Evolutionary conservation across 352 stramenopile genomes (phyloP), one percentile per base, ranked within the genome.

Genomic region (Globisporangium rhizosaccharum): DNA sequence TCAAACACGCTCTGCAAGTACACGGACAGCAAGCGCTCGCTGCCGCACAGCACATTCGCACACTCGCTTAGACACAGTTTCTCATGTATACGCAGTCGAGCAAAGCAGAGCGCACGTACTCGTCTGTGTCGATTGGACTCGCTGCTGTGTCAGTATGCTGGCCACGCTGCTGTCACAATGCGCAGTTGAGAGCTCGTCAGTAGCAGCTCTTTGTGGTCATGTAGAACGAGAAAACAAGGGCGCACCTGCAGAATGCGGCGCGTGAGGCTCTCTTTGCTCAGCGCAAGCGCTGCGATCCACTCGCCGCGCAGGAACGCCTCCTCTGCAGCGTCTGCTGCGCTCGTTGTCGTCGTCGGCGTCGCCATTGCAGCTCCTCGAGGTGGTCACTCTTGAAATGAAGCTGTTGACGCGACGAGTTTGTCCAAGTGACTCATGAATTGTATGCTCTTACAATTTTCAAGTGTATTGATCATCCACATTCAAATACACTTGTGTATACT

Each of bases 1-100:
- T 90, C 81, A 37, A 88, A 90, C 11, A 88, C 57, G 10, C 68
- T 64, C 53, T 87, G 81, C 48, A 88, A 60, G 65, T 90, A 90
- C 54, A 90, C 71, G 0, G 76, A 81, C 53, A 88, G 47, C 41
- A 88, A 52, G 8, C 75, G 73, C 54, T 88, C 77, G 42, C 80
- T 90, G 51, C 49, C 12, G 48, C 8, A 11, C 54, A 48, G n/a
- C 9, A 20, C n/a, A 23, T 23, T 23, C 23, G 23, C 11, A 18
- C 23, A 36, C 15, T 14, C 23, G n/a, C 26, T 39, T 36, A 56
- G 17, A 25, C 51, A 36, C 23, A 44, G 39, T n/a, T 23, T 20
- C 18, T 20, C n/a, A 66, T 56, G 3, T 23, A 73, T 56, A 72
- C 59, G 46, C n/a, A 50, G 28, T 15, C 39, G 10, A 50, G 0